Evolutionary conservation across 768 basidiomycete species (phyloP), one percentile per base, ranked within the genome.

Genomic region (Boletus huronensis): DNA sequence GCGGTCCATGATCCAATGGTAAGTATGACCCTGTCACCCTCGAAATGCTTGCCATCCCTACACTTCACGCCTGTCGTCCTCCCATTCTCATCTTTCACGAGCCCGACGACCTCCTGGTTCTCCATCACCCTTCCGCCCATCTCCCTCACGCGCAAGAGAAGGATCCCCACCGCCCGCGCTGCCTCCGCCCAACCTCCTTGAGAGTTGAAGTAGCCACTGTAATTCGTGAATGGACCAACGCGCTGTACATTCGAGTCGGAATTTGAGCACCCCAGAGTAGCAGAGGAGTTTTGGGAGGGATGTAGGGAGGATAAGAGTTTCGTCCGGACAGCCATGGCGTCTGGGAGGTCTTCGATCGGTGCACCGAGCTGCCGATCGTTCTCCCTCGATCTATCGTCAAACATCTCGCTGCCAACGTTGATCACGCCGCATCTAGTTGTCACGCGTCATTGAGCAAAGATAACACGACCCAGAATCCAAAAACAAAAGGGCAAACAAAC

Each of bases 161-260:
- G 70, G 10, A 78, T 65, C 3, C 69, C 62, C 9, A 93, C 63
- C 3, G 87, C 91, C 64, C 85, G 80, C 1, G 78, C 75, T 1
- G 94, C 91, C 63, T 87, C 77, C 3, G 82, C 91, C 94, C 94
- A 98, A 14, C 94, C 94, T 1, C 88, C 82, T 35, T 89, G 84
- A 8, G 72, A 74, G 63, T 93, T 96, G 42, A 88, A 60, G 64
- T 88, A 95, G 1, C 87, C 90, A 23, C 69, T 58, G 32, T 64
- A 59, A 23, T 51, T 35, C 3, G 54, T 61, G 11, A 70, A 45
- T n/a, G 55, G 32, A n/a, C 66, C 64, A 13, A 66, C 35, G 17
- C 28, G 9, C 9, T 55, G 55, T 39, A 40, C 26, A 23, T 57
- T 39, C 19, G 48, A 26, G 11, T 45, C 41, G 13, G 28, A 29